phyloP scores from a whole-genome alignment of 2,329 filamentous ascomycete species.

The Penicillium sp. region DNA sequence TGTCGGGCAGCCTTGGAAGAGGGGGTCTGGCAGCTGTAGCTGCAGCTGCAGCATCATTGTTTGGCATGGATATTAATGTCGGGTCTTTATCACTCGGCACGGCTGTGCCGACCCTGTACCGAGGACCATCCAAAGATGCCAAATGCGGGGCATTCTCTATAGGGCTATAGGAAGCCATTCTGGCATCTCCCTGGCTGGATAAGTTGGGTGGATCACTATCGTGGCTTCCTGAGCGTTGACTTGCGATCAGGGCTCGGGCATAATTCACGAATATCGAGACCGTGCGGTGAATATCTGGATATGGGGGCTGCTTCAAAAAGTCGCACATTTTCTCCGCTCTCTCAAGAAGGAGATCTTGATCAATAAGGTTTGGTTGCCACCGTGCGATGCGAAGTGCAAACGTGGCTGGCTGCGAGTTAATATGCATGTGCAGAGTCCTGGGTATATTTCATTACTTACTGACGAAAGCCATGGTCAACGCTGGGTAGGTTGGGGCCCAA shows the following conservation, averaged over 20 bases:
- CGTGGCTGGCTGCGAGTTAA: constrained; percentile 27
- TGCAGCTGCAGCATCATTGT: constrained; percentile 19
- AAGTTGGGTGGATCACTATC: constrained; percentile 17
- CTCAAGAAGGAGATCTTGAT: constrained; percentile 31
- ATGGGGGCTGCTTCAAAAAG: constrained; percentile 37
- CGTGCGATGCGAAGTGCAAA: constrained; percentile 36
- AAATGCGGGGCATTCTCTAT: constrained; percentile 20
- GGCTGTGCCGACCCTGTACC: constrained; percentile 18
- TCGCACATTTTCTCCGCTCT: constrained; percentile 35
- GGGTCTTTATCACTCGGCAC: constrained; percentile 21
- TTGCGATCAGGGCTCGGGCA: constrained; percentile 34
- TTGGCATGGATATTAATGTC: constrained; percentile 16
- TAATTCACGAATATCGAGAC: constrained; percentile 41
- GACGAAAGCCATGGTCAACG: constrained; percentile 37
- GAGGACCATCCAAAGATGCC: constrained; percentile 19
- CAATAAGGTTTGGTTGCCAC: constrained; percentile 35
- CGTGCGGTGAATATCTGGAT: constrained; percentile 41
- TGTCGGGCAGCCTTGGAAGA: constrained; percentile 27
- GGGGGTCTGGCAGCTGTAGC: constrained; percentile 21
- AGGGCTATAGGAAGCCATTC: constrained; percentile 15
- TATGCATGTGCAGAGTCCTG: neutral
- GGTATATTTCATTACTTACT: constrained; percentile 27
- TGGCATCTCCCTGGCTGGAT: constrained; percentile 17
- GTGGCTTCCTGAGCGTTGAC: constrained; percentile 20
- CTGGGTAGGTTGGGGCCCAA: constrained; percentile 38